Evolutionary conservation across 352 stramenopile species (phyloP), one percentile per base, ranked within the genome.

Genomic region (Phytophthora multivora): DNA sequence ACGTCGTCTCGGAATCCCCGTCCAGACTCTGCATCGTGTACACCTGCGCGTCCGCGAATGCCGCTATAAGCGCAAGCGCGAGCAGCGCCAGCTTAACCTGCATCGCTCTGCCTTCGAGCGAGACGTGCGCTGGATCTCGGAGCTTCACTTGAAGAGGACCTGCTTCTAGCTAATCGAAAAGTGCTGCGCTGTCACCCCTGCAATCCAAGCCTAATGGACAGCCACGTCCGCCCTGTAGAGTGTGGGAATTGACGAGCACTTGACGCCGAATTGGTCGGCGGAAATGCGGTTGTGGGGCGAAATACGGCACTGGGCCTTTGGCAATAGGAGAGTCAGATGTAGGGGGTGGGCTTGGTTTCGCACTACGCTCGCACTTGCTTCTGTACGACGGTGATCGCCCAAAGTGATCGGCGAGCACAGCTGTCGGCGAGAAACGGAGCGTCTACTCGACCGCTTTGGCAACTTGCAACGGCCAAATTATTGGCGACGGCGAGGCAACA

Each of bases 261-360:
- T 66, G 19, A 38, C 30, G 65, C 38, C 38, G 52, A 42, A 57
- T 18, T 38, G 18, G n/a, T n/a, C 51, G 57, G 25, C 49, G 57
- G 40, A 72, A 72, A 63, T 70, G 60, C 33, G 31, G 21, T 66
- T 61, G 62, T 66, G 43, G 12, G 28, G 28, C 28, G 28, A 33
- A n/a, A 33, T 33, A 33, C 18, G 5, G 51, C 45, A 47, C 35
- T 58, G 48, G 43, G 53, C 49, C 23, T 43, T 62, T 48, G 26
- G 25, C 25, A 47, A 13, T 33, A 59, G 18, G 61, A 70, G 60
- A 71, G 65, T 63, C 54, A 65, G 60, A 59, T 68, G 66, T 71
- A 74, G 61, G 50, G n/a, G 61, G 55, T 58, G 21, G 53, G 38
- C 66, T 2, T 51, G 36, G 41, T 50, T 69, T 64, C 42, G 65